These are phyloP conservation scores for Trebouxia gelatinosa DNA, from an alignment of 163 green algal species.

Conservation along the genomic window DNA sequence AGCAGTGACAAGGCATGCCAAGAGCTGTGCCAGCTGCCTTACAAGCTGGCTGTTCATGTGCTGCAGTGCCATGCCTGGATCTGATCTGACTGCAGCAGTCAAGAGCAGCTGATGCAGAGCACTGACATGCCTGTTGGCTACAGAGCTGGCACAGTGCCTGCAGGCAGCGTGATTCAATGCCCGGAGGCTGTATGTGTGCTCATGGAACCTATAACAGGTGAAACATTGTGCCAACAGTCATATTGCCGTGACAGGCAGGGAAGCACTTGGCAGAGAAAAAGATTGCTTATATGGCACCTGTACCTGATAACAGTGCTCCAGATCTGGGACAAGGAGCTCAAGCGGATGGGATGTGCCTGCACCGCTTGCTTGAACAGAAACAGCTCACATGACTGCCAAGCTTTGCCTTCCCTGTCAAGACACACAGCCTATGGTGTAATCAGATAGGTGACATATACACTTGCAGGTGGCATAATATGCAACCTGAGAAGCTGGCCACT, in stretches of 20 bases:
- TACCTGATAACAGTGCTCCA: constrained; percentile 22
- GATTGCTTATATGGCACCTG: background rate
- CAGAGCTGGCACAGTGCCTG: too few species aligned
- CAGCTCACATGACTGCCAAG: constrained; percentile 10
- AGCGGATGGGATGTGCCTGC: background rate
- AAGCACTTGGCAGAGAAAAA: too few species aligned
- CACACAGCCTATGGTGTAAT: too few species aligned
- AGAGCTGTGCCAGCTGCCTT: background rate
- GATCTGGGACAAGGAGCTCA: background rate
- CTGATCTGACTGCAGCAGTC: background rate
- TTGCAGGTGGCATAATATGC: too few species aligned
- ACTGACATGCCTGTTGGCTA: background rate
- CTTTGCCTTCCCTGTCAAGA: background rate
- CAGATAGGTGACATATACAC: too few species aligned
- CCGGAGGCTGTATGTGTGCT: too few species aligned
- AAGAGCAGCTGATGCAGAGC: background rate
- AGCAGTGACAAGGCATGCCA: background rate
- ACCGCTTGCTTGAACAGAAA: constrained; percentile 13
- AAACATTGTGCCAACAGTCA: too few species aligned
- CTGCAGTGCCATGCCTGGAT: too few species aligned
- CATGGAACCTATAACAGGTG: too few species aligned
- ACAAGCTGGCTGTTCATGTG: background rate
- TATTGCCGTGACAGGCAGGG: too few species aligned
- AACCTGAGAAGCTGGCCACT: too few species aligned
- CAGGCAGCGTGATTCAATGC: too few species aligned